These are phyloP conservation scores for Drechslerella coelobrocha DNA, from an alignment of 2,329 filamentous ascomycete genomes.

Conservation along the genomic window DNA sequence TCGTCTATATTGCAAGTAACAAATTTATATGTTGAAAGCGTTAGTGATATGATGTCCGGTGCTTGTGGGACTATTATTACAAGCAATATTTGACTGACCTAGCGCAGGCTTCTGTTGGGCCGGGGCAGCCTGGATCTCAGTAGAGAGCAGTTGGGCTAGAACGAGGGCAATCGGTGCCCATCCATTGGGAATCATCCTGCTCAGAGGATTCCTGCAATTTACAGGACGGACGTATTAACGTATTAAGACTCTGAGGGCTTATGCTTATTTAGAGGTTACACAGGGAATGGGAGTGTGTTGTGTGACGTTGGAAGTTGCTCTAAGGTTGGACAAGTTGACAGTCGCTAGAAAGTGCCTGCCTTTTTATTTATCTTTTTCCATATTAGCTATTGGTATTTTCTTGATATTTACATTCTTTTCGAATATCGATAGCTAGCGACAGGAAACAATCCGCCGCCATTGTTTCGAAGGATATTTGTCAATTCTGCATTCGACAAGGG, in stretches of 20 bases:
- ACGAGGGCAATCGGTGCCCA: slow-evolving; percentile 30
- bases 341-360: too few species aligned
- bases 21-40: neutral
- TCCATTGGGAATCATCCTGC: slow-evolving; percentile 35
- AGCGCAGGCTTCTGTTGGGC: slow-evolving; percentile 24
- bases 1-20: neutral
- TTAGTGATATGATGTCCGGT: neutral
- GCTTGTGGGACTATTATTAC: neutral
- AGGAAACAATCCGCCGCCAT: too few species aligned
- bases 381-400: too few species aligned
- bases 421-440: too few species aligned
- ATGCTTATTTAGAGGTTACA: too few species aligned
- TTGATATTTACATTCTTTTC: too few species aligned
- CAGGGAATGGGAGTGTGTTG: slow-evolving; percentile 14
- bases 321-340: too few species aligned
- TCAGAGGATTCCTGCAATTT: slow-evolving; percentile 7
- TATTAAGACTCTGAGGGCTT: neutral
- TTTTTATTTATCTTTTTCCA: neutral
- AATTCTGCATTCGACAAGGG: too few species aligned
- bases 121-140: slow-evolving; percentile 29
- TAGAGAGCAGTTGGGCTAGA: slow-evolving; percentile 20
- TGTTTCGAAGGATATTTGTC: slow-evolving; percentile 14
- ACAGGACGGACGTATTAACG: slow-evolving; percentile 3
- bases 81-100: slow-evolving; percentile 14
- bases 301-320: slow-evolving; percentile 26